These are phyloP conservation scores for Trametes hirsuta DNA, from an alignment of 1,284 basidiomycete genomes.

Conservation along the genomic window DNA sequence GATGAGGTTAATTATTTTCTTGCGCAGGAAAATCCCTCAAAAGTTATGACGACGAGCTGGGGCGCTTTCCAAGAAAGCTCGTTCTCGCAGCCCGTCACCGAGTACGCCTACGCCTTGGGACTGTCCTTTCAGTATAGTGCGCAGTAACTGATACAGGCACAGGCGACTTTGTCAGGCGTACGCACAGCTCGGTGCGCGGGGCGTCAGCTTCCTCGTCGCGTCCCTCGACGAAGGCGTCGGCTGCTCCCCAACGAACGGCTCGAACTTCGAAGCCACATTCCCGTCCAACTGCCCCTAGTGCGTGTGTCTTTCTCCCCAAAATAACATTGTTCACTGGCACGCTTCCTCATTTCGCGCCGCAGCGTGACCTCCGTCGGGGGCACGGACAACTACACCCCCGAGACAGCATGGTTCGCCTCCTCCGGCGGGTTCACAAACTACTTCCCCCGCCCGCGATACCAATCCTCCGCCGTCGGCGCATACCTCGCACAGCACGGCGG, in stretches of 20 bases:
- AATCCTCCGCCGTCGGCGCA: constrained; percentile 35
- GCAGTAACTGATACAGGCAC: neutral
- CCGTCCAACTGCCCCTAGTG: constrained; percentile 50
- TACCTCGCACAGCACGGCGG: constrained; percentile 33
- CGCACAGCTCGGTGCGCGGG: constrained; percentile 54
- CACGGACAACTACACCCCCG: constrained; percentile 50
- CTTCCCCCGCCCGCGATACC: constrained; percentile 43
- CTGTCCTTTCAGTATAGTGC: neutral
- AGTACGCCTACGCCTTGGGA: neutral
- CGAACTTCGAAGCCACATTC: constrained; percentile 64
- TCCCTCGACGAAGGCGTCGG: constrained; percentile 62
- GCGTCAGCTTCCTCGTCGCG: constrained; percentile 62
- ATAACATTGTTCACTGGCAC: neutral
- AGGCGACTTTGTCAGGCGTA: constrained; percentile 17
- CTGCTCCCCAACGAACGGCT: constrained; percentile 49
- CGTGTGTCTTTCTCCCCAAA: constrained; percentile 5
- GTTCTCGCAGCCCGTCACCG: constrained; percentile 25
- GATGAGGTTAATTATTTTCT: constrained; percentile 9
- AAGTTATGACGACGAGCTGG: constrained; percentile 58
- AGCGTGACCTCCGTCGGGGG: constrained; percentile 63
- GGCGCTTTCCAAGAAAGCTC: constrained; percentile 25
- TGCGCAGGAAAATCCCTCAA: constrained; percentile 57
- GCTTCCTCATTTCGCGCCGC: constrained; percentile 22
- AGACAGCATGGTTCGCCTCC: constrained; percentile 45
- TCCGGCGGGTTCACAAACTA: constrained; percentile 65